A percentile compares a stretch with the other conserved stretches of the same genome.
Conservation (phyloP, 1,284 basidiomycete genomes). For the Papiliotrema laurentii region DNA sequence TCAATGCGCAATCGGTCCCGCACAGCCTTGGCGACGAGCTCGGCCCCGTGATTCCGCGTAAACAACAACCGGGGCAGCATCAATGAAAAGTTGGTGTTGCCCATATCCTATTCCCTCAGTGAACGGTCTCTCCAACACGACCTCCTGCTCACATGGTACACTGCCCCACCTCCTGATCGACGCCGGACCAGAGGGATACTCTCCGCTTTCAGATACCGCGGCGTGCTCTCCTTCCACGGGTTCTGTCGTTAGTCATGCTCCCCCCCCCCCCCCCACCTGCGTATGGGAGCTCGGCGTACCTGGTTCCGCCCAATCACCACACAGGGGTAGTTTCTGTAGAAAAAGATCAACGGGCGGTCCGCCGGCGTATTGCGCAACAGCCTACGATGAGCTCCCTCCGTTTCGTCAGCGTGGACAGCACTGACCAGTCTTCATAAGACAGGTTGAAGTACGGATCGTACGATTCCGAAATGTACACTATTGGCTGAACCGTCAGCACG, state of each 20-base stretch:
- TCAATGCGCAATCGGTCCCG: conserved; percentile 60
- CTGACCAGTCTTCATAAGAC: conserved; percentile 86
- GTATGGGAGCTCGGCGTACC: conserved; percentile 28
- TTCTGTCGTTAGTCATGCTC: conserved; percentile 56
- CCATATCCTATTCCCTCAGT: conserved; percentile 65
- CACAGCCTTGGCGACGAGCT: conserved; percentile 73
- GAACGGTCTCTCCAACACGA: background rate
- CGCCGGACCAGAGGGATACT: conserved; percentile 76
- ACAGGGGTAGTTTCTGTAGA: conserved; percentile 86
- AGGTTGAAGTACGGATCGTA: conserved; percentile 90
- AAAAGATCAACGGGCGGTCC: conserved; percentile 67
- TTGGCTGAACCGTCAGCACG: conserved; percentile 24
- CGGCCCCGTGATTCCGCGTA: conserved; percentile 72
- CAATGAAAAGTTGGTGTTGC: conserved; percentile 96
- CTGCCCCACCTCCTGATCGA: conserved; percentile 92
- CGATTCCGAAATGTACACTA: conserved; percentile 73
- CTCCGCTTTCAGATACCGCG: conserved; percentile 54
- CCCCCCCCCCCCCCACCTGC: background rate
- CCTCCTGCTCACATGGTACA: conserved; percentile 74
- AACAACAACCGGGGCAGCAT: conserved; percentile 79
- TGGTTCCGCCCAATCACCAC: conserved; percentile 93
- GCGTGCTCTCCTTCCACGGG: conserved; percentile 94
- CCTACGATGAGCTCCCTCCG: conserved; percentile 52
- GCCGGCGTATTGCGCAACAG: conserved; percentile 71
- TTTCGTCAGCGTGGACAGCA: conserved; percentile 7